Conservation (phyloP, 2,329 filamentous ascomycete genomes). For the Pseudocercospora ulei region DNA sequence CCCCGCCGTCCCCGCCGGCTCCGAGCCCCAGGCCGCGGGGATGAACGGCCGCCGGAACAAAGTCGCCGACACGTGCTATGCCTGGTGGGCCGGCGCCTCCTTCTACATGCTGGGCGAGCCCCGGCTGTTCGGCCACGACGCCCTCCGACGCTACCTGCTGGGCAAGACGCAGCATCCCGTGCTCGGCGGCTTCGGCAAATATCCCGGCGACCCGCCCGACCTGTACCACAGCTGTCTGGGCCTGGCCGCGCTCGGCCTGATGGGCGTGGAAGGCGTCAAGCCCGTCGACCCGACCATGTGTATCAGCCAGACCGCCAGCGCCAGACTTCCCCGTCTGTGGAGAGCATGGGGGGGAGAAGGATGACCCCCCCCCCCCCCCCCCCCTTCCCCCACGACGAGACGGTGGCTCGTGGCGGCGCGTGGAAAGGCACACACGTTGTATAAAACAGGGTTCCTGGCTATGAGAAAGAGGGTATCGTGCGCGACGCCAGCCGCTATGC, state of each 20-base stretch:
- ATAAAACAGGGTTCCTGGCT: too few species aligned
- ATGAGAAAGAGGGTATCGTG: constrained; percentile 15
- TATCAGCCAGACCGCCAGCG: constrained; percentile 51
- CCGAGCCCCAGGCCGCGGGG: constrained; percentile 43
- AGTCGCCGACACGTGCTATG: constrained; percentile 86
- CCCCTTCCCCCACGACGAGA: too few species aligned
- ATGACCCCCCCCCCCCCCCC: background rate
- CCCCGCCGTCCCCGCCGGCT: background rate
- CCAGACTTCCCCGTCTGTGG: constrained; percentile 26
- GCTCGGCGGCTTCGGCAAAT: constrained; percentile 41
- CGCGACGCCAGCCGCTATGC: constrained; percentile 19
- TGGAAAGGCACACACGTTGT: too few species aligned
- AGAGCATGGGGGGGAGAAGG: constrained; percentile 14
- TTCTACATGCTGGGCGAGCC: constrained; percentile 27
- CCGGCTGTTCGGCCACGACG: constrained; percentile 18
- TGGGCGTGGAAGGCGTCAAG: constrained; percentile 56
- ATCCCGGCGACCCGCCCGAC: constrained; percentile 46
- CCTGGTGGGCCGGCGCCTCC: constrained; percentile 77
- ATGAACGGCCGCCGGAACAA: constrained; percentile 92
- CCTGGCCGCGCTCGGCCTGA: constrained; percentile 60
- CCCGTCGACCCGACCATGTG: constrained; percentile 66
- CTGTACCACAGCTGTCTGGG: constrained; percentile 86
- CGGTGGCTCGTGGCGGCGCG: too few species aligned
- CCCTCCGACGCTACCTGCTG: constrained; percentile 60
- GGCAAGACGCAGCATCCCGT: constrained; percentile 79